A percentile compares a stretch with the other conserved stretches of the same genome.
These are phyloP conservation scores for Pythium dissimile DNA, from an alignment of 352 stramenopile genomes.

Conservation along the genomic window DNA sequence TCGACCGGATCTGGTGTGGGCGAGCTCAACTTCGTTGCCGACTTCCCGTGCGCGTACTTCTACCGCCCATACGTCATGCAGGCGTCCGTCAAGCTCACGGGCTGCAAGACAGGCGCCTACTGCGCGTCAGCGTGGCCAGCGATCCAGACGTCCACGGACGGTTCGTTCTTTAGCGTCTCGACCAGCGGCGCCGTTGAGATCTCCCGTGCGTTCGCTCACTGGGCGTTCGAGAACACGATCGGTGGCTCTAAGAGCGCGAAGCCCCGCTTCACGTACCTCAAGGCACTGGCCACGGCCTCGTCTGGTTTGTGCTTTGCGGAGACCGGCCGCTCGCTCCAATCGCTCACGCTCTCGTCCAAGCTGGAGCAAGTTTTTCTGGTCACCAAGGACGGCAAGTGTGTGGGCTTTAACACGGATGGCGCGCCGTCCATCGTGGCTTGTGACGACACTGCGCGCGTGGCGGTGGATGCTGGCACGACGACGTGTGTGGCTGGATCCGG, in stretches of 20 bases:
- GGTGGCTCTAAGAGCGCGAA: conserved; percentile 4
- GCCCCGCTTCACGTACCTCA: conserved; percentile 14
- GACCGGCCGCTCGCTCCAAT: conserved; percentile 13
- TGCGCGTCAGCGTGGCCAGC: conserved; percentile 12
- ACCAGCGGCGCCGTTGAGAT: conserved; percentile 3
- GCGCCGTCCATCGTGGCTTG: conserved; percentile 5
- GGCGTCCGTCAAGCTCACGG: conserved; percentile 6
- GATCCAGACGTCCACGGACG: conserved; percentile 6
- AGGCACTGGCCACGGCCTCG: conserved; percentile 6
- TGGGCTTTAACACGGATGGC: conserved; percentile 1
- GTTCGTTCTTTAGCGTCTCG: conserved; percentile 6
- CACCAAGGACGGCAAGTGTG: conserved; percentile 10
- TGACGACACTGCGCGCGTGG: not conserved
- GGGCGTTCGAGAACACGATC: conserved; percentile 17
- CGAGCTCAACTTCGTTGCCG: conserved; percentile 11
- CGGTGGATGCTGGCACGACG: not conserved
- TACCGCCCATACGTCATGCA: conserved; percentile 13
- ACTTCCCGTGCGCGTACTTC: conserved; percentile 15
- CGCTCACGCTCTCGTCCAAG: not conserved
- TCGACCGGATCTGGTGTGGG: conserved; percentile 8
- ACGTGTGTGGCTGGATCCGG: conserved; percentile 9
- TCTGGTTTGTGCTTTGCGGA: conserved; percentile 11
- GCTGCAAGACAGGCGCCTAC: conserved; percentile 6
- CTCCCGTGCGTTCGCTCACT: conserved; percentile 14
- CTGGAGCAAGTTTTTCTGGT: conserved; percentile 4